Evolutionary conservation across 129 eudicot genomes (phyloP).

Genomic region (Pulicaria dysenterica): DNA sequence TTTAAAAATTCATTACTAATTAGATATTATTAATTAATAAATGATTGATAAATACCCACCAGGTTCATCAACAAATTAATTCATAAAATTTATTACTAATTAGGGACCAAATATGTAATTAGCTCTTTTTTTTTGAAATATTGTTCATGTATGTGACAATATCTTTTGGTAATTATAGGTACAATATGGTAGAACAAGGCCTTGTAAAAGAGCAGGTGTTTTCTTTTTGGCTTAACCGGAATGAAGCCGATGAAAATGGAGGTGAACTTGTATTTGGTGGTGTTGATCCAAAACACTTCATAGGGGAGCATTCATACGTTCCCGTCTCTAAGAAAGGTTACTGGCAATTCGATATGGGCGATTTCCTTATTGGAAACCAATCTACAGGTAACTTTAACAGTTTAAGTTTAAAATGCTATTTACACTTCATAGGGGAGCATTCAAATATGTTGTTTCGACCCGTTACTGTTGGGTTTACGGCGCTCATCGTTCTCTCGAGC

Average conservation of each 20-base stretch:
- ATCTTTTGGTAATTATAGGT: constrained; percentile 43
- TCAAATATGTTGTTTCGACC: too few species aligned
- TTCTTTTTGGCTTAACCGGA: constrained; percentile 83
- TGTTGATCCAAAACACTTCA: constrained; percentile 70
- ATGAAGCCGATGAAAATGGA: constrained; percentile 59
- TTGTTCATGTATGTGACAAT: background rate
- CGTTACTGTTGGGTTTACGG: too few species aligned
- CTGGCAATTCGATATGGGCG: constrained; percentile 96
- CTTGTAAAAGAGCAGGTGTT: constrained; percentile 69
- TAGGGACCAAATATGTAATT: too few species aligned
- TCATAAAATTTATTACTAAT: too few species aligned
- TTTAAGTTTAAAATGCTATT: background rate
- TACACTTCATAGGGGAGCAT: too few species aligned
- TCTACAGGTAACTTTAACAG: constrained; percentile 66
- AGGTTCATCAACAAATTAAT: too few species aligned
- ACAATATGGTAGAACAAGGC: constrained; percentile 83
- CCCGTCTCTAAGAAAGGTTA: constrained; percentile 79
- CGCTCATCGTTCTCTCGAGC: too few species aligned
- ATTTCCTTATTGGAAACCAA: constrained; percentile 63
- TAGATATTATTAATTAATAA: too few species aligned
- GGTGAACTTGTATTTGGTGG: constrained; percentile 92
- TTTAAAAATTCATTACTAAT: too few species aligned
- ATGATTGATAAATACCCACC: too few species aligned
- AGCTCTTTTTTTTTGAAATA: too few species aligned
- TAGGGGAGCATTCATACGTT: constrained; percentile 77